Conservation (phyloP, 2,329 filamentous ascomycete genomes). For the Botryotinia narcissicola region DNA sequence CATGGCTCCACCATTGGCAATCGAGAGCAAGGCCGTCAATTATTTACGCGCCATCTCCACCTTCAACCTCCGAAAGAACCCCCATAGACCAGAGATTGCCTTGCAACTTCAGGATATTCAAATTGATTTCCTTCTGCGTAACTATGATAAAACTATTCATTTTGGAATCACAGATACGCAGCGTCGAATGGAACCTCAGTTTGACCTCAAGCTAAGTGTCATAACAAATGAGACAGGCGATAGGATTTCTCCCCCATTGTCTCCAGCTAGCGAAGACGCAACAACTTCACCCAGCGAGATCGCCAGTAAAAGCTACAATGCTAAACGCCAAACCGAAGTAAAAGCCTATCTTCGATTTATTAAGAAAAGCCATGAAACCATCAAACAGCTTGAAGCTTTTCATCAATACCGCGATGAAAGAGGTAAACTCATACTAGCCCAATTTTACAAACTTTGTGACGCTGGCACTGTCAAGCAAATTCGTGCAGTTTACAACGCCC, state of each 20-base stretch:
- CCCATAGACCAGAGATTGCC: neutral
- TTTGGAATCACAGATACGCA: neutral
- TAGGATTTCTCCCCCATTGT: neutral
- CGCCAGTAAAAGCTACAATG: neutral
- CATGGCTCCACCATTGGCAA: neutral
- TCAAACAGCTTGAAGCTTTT: constrained; percentile 8
- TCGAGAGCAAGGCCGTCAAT: neutral
- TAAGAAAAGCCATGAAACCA: constrained; percentile 1
- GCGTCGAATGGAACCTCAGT: neutral
- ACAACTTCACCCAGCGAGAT: neutral
- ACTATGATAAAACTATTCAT: neutral
- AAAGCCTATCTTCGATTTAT: neutral
- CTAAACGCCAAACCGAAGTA: constrained; percentile 2
- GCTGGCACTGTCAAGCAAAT: constrained; percentile 6
- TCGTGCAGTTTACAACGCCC: neutral
- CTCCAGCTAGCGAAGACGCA: neutral
- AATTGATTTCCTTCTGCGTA: neutral
- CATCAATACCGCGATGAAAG: neutral
- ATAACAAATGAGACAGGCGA: neutral
- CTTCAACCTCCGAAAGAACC: neutral
- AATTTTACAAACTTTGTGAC: constrained; percentile 6
- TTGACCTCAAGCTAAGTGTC: neutral
- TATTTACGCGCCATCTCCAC: neutral
- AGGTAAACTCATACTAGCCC: neutral
- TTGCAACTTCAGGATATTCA: neutral